Base-by-base conservation (phyloP, 768 basidiomycete genomes). In the Podaxis sp. region DNA sequence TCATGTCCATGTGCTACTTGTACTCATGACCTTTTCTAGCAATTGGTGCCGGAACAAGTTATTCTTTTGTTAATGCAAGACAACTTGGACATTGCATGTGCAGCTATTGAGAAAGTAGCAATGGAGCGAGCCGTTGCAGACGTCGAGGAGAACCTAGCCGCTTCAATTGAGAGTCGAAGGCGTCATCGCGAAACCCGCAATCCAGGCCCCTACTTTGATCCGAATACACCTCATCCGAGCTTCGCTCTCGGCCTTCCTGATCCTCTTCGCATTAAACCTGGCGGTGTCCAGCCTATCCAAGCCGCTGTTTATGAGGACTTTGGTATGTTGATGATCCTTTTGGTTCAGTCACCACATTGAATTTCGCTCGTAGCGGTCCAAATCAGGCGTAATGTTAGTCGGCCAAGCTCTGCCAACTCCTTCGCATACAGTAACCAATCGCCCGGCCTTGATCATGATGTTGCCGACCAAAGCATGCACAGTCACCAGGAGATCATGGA, bases 231-330 rank as follows among this genome's bases (percentile, higher is more conserved):
- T 61, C 85, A 77, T 14, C 83, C 90, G 6, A 87, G 82, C 62
- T 90, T 92, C 67, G 82, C 86, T 4, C 73, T 81, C 2, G 83
- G 77, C 56, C 81, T 99, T 46, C 97, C 97, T 3, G 95, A 98
- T 66, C 88, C 91, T 27, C 77, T 99, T 51, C 86, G 95, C 38
- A 84, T 98, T 71, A 90, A 91, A 68, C 78, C 86, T 10, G 85
- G 79, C 47, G 97, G 97, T 40, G 77, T 99, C 9, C 89, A 92
- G 63, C 77, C 82, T 18, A 84, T 87, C 64, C 97, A 99, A 72
- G 75, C 87, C 37, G 83, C 85, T 50, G 94, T 99, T 10, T 99
- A 99, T 73, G 95, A 98, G 66, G 97, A 99, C 70, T 98, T 99
- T 65, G 89, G 93, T 85, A 63, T 38, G 59, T 35, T 23, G 23